Evolutionary conservation across 805 yeast species (phyloP).

Genomic region (Candida tallmaniae): DNA sequence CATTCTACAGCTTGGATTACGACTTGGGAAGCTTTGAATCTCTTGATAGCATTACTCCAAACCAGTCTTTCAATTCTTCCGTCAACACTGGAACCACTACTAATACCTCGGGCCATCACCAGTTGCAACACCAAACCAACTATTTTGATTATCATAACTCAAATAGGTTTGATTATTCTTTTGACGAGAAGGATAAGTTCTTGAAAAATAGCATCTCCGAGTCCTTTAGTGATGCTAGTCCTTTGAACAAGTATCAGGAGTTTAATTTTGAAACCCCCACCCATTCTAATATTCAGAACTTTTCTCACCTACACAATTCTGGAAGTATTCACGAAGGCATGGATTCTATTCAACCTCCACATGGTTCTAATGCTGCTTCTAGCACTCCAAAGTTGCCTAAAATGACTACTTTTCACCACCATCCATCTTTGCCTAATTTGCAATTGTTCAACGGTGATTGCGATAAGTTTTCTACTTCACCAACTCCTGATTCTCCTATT

Average conservation of each 20-base stretch:
- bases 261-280: slow-evolving; percentile 1
- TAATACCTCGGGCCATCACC: slow-evolving; percentile 1
- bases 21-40: slow-evolving; percentile 24
- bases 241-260: slow-evolving; percentile 9
- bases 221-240: slow-evolving; percentile 13
- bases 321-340: too few relatives aligned
- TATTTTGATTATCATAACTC: slow-evolving; percentile 11
- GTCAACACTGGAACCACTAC: not conserved
- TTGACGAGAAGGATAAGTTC: slow-evolving; percentile 1
- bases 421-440: slow-evolving; percentile 8
- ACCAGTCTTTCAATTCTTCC: not conserved
- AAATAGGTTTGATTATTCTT: slow-evolving; percentile 8
- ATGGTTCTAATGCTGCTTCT: not conserved
- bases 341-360: too few relatives aligned
- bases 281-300: slow-evolving; percentile 1
- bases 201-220: slow-evolving; percentile 1
- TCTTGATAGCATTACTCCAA: slow-evolving; percentile 16
- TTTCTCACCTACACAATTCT: not conserved
- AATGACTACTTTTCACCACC: slow-evolving; percentile 6
- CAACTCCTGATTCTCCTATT: slow-evolving; percentile 8
- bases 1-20: slow-evolving; percentile 21
- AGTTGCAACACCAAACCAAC: slow-evolving; percentile 2
- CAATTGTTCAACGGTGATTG: slow-evolving; percentile 4
- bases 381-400: slow-evolving; percentile 5
- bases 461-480: slow-evolving; percentile 4